A percentile compares a stretch with the other conserved stretches of the same genome.
Conservation (phyloP, 2,329 filamentous ascomycete genomes). For the Phyllosticta paracitricarpa region DNA sequence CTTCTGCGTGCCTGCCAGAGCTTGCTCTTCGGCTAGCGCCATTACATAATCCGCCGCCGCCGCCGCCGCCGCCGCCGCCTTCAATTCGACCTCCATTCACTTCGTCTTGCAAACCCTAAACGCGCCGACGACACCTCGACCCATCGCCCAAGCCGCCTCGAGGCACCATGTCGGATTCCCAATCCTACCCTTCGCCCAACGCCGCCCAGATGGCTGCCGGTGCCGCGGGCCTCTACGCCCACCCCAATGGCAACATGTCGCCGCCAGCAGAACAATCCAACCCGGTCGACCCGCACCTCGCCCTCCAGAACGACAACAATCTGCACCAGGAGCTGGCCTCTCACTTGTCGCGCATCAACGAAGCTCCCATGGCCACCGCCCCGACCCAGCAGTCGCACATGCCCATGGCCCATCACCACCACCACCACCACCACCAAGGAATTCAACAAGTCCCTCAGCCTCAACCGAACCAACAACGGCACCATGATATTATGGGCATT, state of each 20-base stretch:
- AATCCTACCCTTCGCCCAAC: conserved; percentile 24
- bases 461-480: conserved; percentile 25
- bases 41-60: conserved; percentile 6
- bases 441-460: conserved; percentile 24
- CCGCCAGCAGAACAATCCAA: conserved; percentile 11
- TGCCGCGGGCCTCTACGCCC: conserved; percentile 22
- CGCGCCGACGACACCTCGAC: conserved; percentile 7
- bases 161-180: conserved; percentile 13
- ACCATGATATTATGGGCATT: conserved; percentile 14
- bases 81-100: conserved; percentile 14
- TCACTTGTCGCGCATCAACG: conserved; percentile 23
- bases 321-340: conserved; percentile 25
- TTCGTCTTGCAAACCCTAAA: conserved; percentile 14
- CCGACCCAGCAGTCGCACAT: conserved; percentile 22
- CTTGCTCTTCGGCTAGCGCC: conserved; percentile 10
- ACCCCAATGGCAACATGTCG: conserved; percentile 23
- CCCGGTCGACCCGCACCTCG: conserved; percentile 8
- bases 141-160: conserved; percentile 10
- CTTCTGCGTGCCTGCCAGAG: conserved; percentile 2
- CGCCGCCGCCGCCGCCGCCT: neutral
- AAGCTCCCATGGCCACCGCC: conserved; percentile 21
- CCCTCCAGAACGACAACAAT: conserved; percentile 16
- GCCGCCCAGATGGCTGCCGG: conserved; percentile 22
- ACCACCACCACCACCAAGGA: too few relatives aligned
- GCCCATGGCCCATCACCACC: conserved; percentile 19